Evolutionary conservation across 331 rosid species (phyloP).

Genomic region (Quercus lobata): DNA sequence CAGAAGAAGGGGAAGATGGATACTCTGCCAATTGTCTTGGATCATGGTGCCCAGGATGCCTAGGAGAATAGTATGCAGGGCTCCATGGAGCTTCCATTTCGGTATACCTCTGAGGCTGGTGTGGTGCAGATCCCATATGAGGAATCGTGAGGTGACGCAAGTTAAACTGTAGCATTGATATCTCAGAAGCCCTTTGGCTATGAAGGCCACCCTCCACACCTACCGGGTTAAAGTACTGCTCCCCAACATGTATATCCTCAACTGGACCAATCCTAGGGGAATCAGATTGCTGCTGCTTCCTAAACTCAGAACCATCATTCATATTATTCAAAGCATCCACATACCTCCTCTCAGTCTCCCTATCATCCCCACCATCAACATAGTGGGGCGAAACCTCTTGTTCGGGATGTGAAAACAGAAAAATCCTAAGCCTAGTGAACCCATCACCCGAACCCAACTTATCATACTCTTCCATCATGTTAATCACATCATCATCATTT

Average conservation of each 20-base stretch:
- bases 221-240: slow-evolving; percentile 61
- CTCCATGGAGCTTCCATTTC: slow-evolving; percentile 88
- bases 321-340: slow-evolving; percentile 92
- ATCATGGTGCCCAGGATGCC: slow-evolving; percentile 71
- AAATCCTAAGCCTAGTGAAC: slow-evolving; percentile 90
- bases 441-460: slow-evolving; percentile 90
- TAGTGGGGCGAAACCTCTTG: slow-evolving; percentile 68
- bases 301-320: slow-evolving; percentile 65
- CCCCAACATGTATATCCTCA: slow-evolving; percentile 61
- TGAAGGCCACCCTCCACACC: slow-evolving; percentile 62
- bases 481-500: slow-evolving; percentile 90
- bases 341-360: slow-evolving; percentile 85
- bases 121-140: slow-evolving; percentile 55
- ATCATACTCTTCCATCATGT: slow-evolving; percentile 99
- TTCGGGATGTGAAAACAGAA: slow-evolving; percentile 74
- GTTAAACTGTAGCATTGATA: slow-evolving; percentile 51
- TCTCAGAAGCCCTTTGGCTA: slow-evolving; percentile 74
- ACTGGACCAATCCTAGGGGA: slow-evolving; percentile 43
- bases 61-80: slow-evolving; percentile 89
- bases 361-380: slow-evolving; percentile 79
- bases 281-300: slow-evolving; percentile 58
- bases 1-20: slow-evolving; percentile 81
- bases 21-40: slow-evolving; percentile 60
- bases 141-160: slow-evolving; percentile 60
- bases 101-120: slow-evolving; percentile 71